Evolutionary conservation across 345 rosid species (phyloP), one percentile per base, ranked within the genome.

Genomic region (Dovyalis caffra): DNA sequence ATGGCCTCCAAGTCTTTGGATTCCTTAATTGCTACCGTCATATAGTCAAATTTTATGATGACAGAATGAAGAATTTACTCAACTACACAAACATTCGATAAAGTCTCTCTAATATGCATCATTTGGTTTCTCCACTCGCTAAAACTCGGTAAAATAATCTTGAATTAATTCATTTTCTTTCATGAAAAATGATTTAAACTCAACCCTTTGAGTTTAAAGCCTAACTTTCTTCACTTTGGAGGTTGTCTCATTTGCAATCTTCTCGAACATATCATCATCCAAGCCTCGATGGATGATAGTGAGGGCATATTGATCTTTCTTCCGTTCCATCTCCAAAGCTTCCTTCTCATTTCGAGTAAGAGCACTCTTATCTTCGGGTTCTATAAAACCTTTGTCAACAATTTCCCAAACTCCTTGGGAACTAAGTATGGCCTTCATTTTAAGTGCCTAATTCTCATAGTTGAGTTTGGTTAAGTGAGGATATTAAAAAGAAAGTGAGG

Each of bases 211-310:
- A n/a, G n/a, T n/a, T n/a, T n/a, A n/a, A n/a, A n/a, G n/a, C n/a
- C n/a, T n/a, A n/a, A n/a, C n/a, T n/a, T n/a, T n/a, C n/a, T n/a
- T n/a, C n/a, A n/a, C n/a, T n/a, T n/a, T n/a, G n/a, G n/a, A n/a
- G n/a, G n/a, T n/a, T 25, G 34, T 9, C 18, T 8, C 66, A 62
- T 62, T 25, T 11, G 66, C 32, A 26, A 62, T 21, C 21, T 62
- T 62, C 66, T 62, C 33, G 26, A 62, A 62, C 66, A 62, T 62
- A 10, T 62, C 66, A 62, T 62, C 66, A 62, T 62, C 20, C 21
- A 62, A 28, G 66, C 66, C 66, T 62, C 26, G 66, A 62, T 62
- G 66, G 33, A 62, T 25, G 33, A 62, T 62, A 20, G 66, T 62
- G 21, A 62, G 66, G 8, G 66, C 66, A 62, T 2, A 62, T 62